phyloP scores from a whole-genome alignment of 768 basidiomycete species.

The Phanerodontia chrysosporium region DNA sequence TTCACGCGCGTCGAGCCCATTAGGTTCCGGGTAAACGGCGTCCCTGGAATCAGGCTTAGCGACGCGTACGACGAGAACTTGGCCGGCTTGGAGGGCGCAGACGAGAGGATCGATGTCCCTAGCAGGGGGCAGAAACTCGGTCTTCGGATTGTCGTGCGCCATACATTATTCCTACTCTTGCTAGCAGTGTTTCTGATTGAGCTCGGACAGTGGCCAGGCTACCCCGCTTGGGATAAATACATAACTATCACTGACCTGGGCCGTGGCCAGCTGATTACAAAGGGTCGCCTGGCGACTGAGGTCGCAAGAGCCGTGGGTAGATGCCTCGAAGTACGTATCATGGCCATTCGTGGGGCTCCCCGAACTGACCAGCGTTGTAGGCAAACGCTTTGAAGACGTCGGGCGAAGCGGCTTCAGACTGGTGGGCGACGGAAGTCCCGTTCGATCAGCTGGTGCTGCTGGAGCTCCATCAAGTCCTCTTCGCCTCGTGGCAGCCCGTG shows the following conservation, averaged over 20 bases:
- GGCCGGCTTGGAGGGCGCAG: background rate
- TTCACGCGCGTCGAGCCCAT: background rate
- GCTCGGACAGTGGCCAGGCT: constrained; percentile 10
- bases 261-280: background rate
- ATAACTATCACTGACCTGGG: background rate
- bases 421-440: background rate
- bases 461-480: background rate
- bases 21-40: background rate
- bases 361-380: background rate
- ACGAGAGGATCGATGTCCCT: background rate
- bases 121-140: background rate
- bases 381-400: background rate
- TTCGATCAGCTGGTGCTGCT: background rate
- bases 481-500: background rate
- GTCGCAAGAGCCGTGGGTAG: background rate
- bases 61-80: background rate
- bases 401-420: background rate
- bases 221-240: constrained; percentile 4
- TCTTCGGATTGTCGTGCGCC: constrained; percentile 7
- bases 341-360: background rate
- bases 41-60: background rate
- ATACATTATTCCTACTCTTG: background rate
- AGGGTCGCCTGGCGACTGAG: background rate
- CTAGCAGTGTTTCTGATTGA: background rate
- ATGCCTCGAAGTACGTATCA: background rate